A percentile compares a stretch with the other conserved stretches of the same genome.
Evolutionary conservation across 129 eudicot species (phyloP).

Genomic region (Pseudognaphalium luteoalbum): DNA sequence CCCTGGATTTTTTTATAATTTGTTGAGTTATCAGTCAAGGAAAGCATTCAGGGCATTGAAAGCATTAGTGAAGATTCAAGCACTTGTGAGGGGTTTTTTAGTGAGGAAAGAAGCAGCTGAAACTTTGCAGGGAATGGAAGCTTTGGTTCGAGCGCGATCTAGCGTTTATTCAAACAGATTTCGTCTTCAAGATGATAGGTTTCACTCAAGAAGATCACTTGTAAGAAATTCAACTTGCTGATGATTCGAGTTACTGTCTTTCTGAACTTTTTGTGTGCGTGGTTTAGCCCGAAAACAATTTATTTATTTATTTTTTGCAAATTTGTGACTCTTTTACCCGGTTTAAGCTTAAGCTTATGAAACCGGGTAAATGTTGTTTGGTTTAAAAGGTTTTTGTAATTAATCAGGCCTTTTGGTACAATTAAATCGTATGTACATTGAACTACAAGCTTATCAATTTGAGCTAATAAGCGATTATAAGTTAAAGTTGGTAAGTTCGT

Average conservation of each 20-base stretch:
- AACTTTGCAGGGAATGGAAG: conserved; percentile 74
- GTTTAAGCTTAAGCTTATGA: too few species aligned
- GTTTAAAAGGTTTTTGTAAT: too few species aligned
- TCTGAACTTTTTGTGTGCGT: not conserved
- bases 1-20: too few species aligned
- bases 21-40: conserved; percentile 58
- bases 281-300: too few species aligned
- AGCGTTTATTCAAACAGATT: conserved; percentile 60
- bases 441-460: too few species aligned
- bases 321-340: too few species aligned
- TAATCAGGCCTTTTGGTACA: too few species aligned
- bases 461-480: too few species aligned
- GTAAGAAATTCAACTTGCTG: conserved; percentile 33
- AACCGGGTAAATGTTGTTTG: too few species aligned
- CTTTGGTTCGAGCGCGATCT: conserved; percentile 80
- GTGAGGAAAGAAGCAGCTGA: conserved; percentile 76
- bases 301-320: too few species aligned
- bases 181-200: conserved; percentile 26
- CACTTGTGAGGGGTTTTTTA: conserved; percentile 76
- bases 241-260: not conserved
- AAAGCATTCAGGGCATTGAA: conserved; percentile 81
- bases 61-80: conserved; percentile 89
- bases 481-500: not conserved
- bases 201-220: conserved; percentile 34
- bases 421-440: too few species aligned